Evolutionary conservation across 2,329 filamentous ascomycete species (phyloP).

Genomic region (Penicillium sp.): DNA sequence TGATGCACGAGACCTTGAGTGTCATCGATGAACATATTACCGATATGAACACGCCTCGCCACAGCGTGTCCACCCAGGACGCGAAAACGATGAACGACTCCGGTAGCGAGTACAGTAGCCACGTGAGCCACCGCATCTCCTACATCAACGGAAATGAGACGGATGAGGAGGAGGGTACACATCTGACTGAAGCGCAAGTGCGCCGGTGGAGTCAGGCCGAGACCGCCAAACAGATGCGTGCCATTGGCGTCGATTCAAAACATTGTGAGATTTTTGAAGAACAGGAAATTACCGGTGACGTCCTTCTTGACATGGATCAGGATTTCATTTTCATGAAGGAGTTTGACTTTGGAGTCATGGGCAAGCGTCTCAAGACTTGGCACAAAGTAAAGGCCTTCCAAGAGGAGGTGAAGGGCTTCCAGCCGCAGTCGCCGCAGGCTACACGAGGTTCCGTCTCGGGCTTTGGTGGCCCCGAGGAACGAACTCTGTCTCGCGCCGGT

Average conservation of each 20-base stretch:
- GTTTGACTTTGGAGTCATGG: constrained; percentile 88
- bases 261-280: constrained; percentile 94
- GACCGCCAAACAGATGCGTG: constrained; percentile 86
- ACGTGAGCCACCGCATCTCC: constrained; percentile 72
- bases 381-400: constrained; percentile 92
- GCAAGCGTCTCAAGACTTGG: constrained; percentile 87
- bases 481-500: constrained; percentile 42
- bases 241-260: constrained; percentile 76
- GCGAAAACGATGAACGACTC: constrained; percentile 67
- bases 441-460: constrained; percentile 36
- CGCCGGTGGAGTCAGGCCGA: constrained; percentile 74
- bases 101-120: constrained; percentile 84
- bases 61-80: constrained; percentile 51
- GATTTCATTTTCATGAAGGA: constrained; percentile 93
- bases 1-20: constrained; percentile 90
- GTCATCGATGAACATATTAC: constrained; percentile 98
- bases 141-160: constrained; percentile 95
- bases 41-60: constrained; percentile 67
- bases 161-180: constrained; percentile 79
- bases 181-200: constrained; percentile 72
- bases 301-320: constrained; percentile 91
- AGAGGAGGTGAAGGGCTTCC: constrained; percentile 71
- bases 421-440: constrained; percentile 25
- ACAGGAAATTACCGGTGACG: constrained; percentile 93
- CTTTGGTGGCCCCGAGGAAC: constrained; percentile 47